A percentile compares a stretch with the other conserved stretches of the same genome.
Evolutionary conservation across 2,329 filamentous ascomycete species (phyloP).

Genomic region (Scedosporium boydii): DNA sequence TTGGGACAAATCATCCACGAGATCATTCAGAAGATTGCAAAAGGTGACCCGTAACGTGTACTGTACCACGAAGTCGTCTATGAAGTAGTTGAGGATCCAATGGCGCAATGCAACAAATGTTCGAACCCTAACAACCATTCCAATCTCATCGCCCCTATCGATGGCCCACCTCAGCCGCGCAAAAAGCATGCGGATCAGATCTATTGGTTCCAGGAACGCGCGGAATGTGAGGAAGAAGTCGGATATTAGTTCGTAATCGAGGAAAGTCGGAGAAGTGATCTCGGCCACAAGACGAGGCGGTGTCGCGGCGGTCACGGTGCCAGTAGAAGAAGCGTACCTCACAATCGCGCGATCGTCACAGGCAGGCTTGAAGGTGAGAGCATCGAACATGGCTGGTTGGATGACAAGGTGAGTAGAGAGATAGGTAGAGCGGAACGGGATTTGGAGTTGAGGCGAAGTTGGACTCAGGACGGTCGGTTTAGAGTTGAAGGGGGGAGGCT

Average conservation of each 20-base stretch:
- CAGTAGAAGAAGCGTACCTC: conserved; percentile 61
- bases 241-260: conserved; percentile 93
- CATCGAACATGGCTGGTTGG: conserved; percentile 72
- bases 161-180: conserved; percentile 83
- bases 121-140: conserved; percentile 87
- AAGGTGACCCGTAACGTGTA: conserved; percentile 66
- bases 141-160: conserved; percentile 67
- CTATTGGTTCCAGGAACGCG: conserved; percentile 66
- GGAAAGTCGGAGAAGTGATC: conserved; percentile 89
- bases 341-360: conserved; percentile 75
- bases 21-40: conserved; percentile 68
- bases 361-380: conserved; percentile 66
- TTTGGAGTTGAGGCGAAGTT: conserved; percentile 10
- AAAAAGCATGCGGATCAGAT: conserved; percentile 75
- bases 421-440: conserved; percentile 30
- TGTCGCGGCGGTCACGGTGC: conserved; percentile 78
- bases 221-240: conserved; percentile 97
- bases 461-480: conserved; percentile 28
- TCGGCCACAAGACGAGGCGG: conserved; percentile 87
- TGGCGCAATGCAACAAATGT: conserved; percentile 93
- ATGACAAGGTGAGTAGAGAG: conserved; percentile 42
- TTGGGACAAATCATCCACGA: conserved; percentile 45
- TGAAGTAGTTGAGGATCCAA: conserved; percentile 97
- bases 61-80: conserved; percentile 82
- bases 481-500: conserved; percentile 12